These are phyloP conservation scores for Colletotrichum graminicola DNA, from an alignment of 2,329 filamentous ascomycete genomes.

Conservation along the genomic window DNA sequence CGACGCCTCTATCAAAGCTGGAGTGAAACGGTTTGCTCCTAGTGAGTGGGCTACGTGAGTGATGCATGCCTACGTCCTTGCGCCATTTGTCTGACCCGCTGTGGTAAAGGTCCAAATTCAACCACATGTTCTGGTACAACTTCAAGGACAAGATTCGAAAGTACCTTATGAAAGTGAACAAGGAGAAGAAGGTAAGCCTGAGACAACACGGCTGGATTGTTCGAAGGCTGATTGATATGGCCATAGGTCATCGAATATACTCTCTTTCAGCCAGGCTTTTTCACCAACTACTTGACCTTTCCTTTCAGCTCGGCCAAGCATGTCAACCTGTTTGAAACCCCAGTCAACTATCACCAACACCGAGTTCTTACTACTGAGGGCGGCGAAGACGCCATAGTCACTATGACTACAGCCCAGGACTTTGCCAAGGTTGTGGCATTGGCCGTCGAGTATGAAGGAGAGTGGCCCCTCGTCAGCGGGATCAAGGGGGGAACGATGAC, in stretches of 20 bases:
- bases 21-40: slow-evolving; percentile 72
- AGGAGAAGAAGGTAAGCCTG: slow-evolving; percentile 54
- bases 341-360: slow-evolving; percentile 55
- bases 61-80: too few relatives aligned
- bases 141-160: slow-evolving; percentile 63
- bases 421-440: slow-evolving; percentile 54
- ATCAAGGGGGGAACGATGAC: slow-evolving; percentile 55
- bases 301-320: slow-evolving; percentile 61
- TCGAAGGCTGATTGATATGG: background rate
- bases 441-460: slow-evolving; percentile 58
- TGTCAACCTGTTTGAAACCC: slow-evolving; percentile 54
- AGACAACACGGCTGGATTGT: accelerated
- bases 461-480: slow-evolving; percentile 58
- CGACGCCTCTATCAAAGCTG: slow-evolving; percentile 69
- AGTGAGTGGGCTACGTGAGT: slow-evolving; percentile 66
- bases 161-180: slow-evolving; percentile 66
- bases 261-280: slow-evolving; percentile 67
- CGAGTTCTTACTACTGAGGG: slow-evolving; percentile 59
- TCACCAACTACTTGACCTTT: slow-evolving; percentile 66
- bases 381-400: slow-evolving; percentile 56
- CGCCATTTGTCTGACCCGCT: background rate
- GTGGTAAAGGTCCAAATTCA: slow-evolving; percentile 41
- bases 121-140: slow-evolving; percentile 60
- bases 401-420: slow-evolving; percentile 59
- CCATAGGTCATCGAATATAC: slow-evolving; percentile 66